phyloP scores from a whole-genome alignment of 2,329 filamentous ascomycete species.

The Fusarium sp. region DNA sequence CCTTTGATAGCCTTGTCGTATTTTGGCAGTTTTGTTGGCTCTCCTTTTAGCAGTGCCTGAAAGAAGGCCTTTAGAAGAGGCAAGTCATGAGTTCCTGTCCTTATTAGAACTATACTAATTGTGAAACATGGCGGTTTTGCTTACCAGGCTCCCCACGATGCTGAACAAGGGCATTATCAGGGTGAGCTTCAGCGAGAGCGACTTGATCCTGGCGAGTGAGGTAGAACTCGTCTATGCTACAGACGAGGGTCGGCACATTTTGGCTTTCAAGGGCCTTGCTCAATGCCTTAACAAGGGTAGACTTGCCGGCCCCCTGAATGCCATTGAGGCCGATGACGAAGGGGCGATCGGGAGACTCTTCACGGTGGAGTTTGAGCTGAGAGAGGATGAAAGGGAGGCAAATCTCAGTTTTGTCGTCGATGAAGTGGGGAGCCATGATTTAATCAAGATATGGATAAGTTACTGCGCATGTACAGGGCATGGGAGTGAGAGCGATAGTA shows the following conservation, averaged over 20 bases:
- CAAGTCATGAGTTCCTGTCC: slow-evolving; percentile 76
- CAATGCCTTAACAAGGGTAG: slow-evolving; percentile 81
- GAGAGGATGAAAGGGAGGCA: slow-evolving; percentile 82
- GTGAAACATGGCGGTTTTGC: neutral
- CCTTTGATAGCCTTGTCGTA: slow-evolving; percentile 87
- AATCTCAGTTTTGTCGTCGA: slow-evolving; percentile 83
- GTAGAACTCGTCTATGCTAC: slow-evolving; percentile 93
- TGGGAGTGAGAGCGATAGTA: slow-evolving; percentile 15
- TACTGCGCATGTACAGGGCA: slow-evolving; percentile 18
- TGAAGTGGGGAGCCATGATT: slow-evolving; percentile 57
- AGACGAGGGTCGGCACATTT: slow-evolving; percentile 74
- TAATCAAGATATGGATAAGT: slow-evolving; percentile 15
- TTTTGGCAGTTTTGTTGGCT: slow-evolving; percentile 71
- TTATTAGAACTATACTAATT: slow-evolving; percentile 6
- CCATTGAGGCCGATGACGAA: slow-evolving; percentile 90
- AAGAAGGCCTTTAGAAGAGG: slow-evolving; percentile 74
- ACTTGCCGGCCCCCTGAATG: slow-evolving; percentile 93
- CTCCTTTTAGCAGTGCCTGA: slow-evolving; percentile 63
- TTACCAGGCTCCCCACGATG: slow-evolving; percentile 83
- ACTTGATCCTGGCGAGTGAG: slow-evolving; percentile 77
- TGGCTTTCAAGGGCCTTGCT: slow-evolving; percentile 68
- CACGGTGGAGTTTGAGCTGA: slow-evolving; percentile 65
- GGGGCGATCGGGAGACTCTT: slow-evolving; percentile 62
- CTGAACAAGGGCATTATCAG: slow-evolving; percentile 80
- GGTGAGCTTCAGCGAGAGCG: slow-evolving; percentile 72